These are phyloP conservation scores for Ustilago loliicola DNA, from an alignment of 1,284 basidiomycete species.

Conservation along the genomic window DNA sequence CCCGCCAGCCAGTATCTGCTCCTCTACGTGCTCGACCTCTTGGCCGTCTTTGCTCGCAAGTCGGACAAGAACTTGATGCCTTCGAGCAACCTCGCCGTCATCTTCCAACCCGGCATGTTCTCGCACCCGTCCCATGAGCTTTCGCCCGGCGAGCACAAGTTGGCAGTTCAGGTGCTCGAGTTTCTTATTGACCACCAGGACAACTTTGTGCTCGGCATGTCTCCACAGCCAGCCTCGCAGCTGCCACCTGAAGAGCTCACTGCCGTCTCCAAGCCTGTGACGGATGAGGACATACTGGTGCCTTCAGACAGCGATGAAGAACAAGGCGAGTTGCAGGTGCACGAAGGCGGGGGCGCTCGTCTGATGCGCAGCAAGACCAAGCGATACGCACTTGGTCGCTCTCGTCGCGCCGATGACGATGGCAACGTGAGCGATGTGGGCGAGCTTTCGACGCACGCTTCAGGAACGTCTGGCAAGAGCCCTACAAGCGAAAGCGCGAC, in stretches of 20 bases:
- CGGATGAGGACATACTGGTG: slow-evolving; percentile 43
- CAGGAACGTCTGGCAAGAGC: slow-evolving; percentile 27
- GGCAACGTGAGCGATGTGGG: slow-evolving; percentile 30
- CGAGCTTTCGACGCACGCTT: slow-evolving; percentile 26
- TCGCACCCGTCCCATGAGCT: slow-evolving; percentile 82
- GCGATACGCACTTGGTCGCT: slow-evolving; percentile 20
- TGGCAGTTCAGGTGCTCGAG: slow-evolving; percentile 90
- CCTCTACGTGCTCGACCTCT: slow-evolving; percentile 93
- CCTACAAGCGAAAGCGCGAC: slow-evolving; percentile 13
- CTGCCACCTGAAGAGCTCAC: slow-evolving; percentile 61
- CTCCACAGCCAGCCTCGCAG: slow-evolving; percentile 59
- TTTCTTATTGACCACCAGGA: slow-evolving; percentile 82
- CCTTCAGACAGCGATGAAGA: slow-evolving; percentile 70
- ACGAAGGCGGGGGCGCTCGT: slow-evolving; percentile 67
- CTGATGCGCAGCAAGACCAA: slow-evolving; percentile 52
- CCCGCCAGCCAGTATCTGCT: slow-evolving; percentile 91
- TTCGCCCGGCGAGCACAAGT: slow-evolving; percentile 78
- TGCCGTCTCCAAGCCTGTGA: slow-evolving; percentile 51
- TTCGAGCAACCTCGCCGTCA: slow-evolving; percentile 76
- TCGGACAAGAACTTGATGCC: slow-evolving; percentile 95
- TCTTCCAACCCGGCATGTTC: slow-evolving; percentile 73
- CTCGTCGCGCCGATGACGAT: slow-evolving; percentile 22
- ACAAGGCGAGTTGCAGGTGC: slow-evolving; percentile 62
- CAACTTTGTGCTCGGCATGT: slow-evolving; percentile 67
- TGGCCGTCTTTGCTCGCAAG: slow-evolving; percentile 93